Percentiles rank a stretch among this genome's conserved stretches.
phyloP scores from a whole-genome alignment of 1,284 basidiomycete species.

The Flammula alnicola region DNA sequence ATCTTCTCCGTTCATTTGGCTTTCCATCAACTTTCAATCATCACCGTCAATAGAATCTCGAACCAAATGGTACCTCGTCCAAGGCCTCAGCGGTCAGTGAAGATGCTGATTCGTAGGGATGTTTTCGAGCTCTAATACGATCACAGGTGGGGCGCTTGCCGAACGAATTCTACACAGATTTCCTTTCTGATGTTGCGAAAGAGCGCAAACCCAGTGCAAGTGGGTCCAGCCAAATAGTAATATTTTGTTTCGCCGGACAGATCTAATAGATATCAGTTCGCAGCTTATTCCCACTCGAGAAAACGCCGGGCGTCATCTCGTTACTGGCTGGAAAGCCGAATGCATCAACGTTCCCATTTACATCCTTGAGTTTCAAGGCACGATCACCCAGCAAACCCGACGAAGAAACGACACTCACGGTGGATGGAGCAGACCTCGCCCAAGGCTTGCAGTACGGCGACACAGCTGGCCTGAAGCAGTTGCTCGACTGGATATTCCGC shows the following conservation, averaged over 20 bases:
- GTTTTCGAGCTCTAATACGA: background rate
- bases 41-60: slow-evolving; percentile 2
- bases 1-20: slow-evolving; percentile 3
- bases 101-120: slow-evolving; percentile 1
- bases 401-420: slow-evolving; percentile 50
- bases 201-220: slow-evolving; percentile 65
- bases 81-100: slow-evolving; percentile 2
- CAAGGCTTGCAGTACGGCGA: slow-evolving; percentile 80
- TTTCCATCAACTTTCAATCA: slow-evolving; percentile 1
- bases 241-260: slow-evolving; percentile 10
- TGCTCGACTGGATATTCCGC: slow-evolving; percentile 69
- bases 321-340: slow-evolving; percentile 91
- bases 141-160: slow-evolving; percentile 45
- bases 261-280: slow-evolving; percentile 42
- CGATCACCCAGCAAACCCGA: slow-evolving; percentile 52
- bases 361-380: slow-evolving; percentile 66
- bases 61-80: background rate
- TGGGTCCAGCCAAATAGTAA: slow-evolving; percentile 36
- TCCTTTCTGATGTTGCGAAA: slow-evolving; percentile 63
- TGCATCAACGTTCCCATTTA: slow-evolving; percentile 88
- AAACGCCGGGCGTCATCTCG: slow-evolving; percentile 80
- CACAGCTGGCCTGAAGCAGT: slow-evolving; percentile 69
- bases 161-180: slow-evolving; percentile 53
- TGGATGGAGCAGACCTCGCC: slow-evolving; percentile 63
- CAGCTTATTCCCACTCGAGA: slow-evolving; percentile 77